These are phyloP conservation scores for Cyclostephanos tholiformis DNA, from an alignment of 108 stramenopile genomes.

Conservation along the genomic window DNA sequence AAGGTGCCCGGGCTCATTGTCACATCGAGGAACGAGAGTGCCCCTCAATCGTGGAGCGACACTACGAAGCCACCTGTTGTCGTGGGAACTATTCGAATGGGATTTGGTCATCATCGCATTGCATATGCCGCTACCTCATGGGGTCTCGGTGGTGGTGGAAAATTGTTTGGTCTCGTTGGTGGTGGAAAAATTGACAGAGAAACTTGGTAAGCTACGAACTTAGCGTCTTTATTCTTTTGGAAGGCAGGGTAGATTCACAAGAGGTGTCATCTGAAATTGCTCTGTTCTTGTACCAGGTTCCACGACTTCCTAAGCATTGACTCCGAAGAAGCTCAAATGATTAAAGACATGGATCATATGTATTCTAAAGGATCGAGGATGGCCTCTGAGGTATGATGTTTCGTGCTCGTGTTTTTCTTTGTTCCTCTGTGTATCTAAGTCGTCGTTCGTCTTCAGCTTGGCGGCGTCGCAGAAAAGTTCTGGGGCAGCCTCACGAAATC, in stretches of 20 bases:
- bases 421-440: not conserved
- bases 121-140: constrained; percentile 88
- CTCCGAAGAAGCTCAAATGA: constrained; percentile 80
- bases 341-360: constrained; percentile 75
- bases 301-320: constrained; percentile 93
- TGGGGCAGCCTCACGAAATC: constrained; percentile 82
- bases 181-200: constrained; percentile 27
- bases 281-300: constrained; percentile 55
- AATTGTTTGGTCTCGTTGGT: constrained; percentile 52
- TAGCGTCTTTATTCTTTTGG: not conserved
- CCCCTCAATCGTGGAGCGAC: constrained; percentile 18
- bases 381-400: constrained; percentile 67
- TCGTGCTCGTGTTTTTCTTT: constrained; percentile 6
- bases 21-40: constrained; percentile 39
- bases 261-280: not conserved
- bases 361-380: constrained; percentile 81
- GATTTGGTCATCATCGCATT: constrained; percentile 94
- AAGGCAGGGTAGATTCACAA: not conserved
- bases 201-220: constrained; percentile 18
- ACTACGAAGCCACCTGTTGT: constrained; percentile 64
- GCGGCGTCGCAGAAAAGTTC: constrained; percentile 76
- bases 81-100: constrained; percentile 93
- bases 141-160: constrained; percentile 53
- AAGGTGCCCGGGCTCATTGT: constrained; percentile 45
- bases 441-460: constrained; percentile 37